phyloP scores from a whole-genome alignment of 1,284 basidiomycete genomes.

The Ceratobasidium sp. region DNA sequence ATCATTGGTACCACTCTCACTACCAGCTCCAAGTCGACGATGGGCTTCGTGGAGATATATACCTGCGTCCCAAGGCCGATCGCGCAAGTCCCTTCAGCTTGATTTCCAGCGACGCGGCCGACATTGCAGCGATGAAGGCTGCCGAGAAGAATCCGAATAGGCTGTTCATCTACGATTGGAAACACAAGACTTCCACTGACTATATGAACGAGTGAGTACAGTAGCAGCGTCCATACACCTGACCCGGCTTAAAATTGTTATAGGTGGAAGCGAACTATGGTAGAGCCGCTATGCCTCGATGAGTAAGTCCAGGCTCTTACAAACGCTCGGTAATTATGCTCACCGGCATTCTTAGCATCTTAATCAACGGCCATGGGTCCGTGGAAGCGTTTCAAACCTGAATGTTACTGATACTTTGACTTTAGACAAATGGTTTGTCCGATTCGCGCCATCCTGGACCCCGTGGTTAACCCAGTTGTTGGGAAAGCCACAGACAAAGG shows the following conservation, averaged over 20 bases:
- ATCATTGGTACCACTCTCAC: conserved; percentile 43
- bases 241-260: background rate
- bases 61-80: conserved; percentile 30
- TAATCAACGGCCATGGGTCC: conserved; percentile 45
- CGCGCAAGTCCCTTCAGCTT: conserved; percentile 25
- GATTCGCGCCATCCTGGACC: conserved; percentile 25
- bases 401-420: too few species aligned
- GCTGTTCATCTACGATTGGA: conserved; percentile 42
- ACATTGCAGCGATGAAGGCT: conserved; percentile 43
- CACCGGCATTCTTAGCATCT: background rate
- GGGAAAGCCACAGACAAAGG: conserved; percentile 40
- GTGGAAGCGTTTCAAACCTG: background rate
- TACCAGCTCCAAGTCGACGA: conserved; percentile 40
- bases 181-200: conserved; percentile 38
- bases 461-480: conserved; percentile 23
- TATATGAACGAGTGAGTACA: conserved; percentile 31
- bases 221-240: too few species aligned
- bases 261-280: conserved; percentile 38
- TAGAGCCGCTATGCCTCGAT: conserved; percentile 44
- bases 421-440: conserved; percentile 42
- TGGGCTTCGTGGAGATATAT: conserved; percentile 39
- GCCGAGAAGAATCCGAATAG: conserved; percentile 43
- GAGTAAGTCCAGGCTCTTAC: background rate
- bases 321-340: too few species aligned
- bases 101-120: conserved; percentile 28